Percentiles rank a stretch among this genome's conserved stretches.
Conservation (phyloP, 2,329 filamentous ascomycete genomes). For the Colletotrichum australisinense region DNA sequence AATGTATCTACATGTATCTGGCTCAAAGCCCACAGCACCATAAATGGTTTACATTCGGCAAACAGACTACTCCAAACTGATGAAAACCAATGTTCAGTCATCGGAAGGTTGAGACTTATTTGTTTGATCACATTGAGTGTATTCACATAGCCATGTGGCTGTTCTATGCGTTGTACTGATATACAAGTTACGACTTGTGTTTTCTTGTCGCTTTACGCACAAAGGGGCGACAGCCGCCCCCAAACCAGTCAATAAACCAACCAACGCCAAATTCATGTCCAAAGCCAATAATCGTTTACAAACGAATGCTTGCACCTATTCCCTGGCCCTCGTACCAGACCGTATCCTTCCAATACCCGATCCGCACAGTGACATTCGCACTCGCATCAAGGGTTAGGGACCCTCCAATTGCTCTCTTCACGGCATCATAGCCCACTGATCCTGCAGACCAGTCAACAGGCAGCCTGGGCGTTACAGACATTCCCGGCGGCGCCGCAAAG, state of each 20-base stretch:
- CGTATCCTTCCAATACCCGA: conserved; percentile 80
- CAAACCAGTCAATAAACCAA: conserved; percentile 4
- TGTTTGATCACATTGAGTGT: not conserved
- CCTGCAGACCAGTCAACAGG: conserved; percentile 85
- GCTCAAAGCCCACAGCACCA: not conserved
- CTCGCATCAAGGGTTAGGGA: conserved; percentile 81
- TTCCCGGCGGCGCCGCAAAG: conserved; percentile 82
- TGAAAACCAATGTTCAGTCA: too few relatives aligned
- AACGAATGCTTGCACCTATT: conserved; percentile 73
- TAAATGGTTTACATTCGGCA: too few relatives aligned
- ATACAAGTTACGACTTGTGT: not conserved
- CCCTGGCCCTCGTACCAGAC: conserved; percentile 78
- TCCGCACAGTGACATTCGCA: conserved; percentile 78
- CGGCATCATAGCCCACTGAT: conserved; percentile 84
- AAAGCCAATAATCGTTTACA: conserved; percentile 49
- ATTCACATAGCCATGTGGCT: not conserved
- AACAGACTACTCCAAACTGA: too few relatives aligned
- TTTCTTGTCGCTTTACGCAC: not conserved
- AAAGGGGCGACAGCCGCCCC: not conserved
- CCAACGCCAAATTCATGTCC: conserved; percentile 17
- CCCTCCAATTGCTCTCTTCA: conserved; percentile 84
- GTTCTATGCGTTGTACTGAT: not conserved
- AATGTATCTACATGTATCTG: not conserved
- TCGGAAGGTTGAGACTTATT: too few relatives aligned
- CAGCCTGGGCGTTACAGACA: conserved; percentile 77